These are phyloP conservation scores for Aureobasidium sp. DNA, from an alignment of 2,329 filamentous ascomycete species.

Conservation along the genomic window DNA sequence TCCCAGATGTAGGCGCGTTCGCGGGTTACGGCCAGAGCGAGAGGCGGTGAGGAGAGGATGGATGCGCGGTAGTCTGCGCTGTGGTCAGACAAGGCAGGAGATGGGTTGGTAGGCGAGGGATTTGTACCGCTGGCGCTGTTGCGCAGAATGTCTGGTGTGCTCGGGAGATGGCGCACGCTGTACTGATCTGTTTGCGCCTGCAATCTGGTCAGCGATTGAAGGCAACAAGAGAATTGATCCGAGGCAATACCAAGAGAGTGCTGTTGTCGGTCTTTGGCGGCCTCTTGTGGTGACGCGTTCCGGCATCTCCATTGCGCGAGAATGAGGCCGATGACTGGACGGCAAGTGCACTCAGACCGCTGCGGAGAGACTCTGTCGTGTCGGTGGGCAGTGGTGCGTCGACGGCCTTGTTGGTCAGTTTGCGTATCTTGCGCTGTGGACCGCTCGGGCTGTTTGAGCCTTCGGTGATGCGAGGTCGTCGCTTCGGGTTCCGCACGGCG, in stretches of 20 bases:
- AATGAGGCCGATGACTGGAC: background rate
- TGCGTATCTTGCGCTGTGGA: conserved; percentile 40
- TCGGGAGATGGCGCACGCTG: conserved; percentile 73
- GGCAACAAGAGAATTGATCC: background rate
- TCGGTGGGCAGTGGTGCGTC: background rate
- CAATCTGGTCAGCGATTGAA: background rate
- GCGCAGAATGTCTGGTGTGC: conserved; percentile 48
- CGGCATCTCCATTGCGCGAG: conserved; percentile 6
- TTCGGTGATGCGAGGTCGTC: conserved; percentile 37
- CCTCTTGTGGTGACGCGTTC: conserved; percentile 10
- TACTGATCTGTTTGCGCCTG: conserved; percentile 81
- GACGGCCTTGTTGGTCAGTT: conserved; percentile 27
- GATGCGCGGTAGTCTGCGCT: conserved; percentile 29
- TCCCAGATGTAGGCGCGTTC: conserved; percentile 85
- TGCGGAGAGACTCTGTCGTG: conserved; percentile 13
- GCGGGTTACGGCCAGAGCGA: conserved; percentile 72
- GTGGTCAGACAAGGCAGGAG: background rate
- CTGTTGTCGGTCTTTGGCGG: conserved; percentile 11
- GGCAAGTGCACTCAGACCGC: background rate
- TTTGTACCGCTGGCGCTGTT: conserved; percentile 15
- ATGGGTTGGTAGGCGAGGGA: background rate
- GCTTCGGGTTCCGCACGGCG: conserved; percentile 37
- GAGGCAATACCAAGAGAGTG: conserved; percentile 8
- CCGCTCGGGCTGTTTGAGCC: conserved; percentile 21
- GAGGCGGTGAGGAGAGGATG: conserved; percentile 53